Percentiles rank a stretch among this genome's conserved stretches.
phyloP scores from a whole-genome alignment of 352 stramenopile species.

The Globisporangium sylvaticum region DNA sequence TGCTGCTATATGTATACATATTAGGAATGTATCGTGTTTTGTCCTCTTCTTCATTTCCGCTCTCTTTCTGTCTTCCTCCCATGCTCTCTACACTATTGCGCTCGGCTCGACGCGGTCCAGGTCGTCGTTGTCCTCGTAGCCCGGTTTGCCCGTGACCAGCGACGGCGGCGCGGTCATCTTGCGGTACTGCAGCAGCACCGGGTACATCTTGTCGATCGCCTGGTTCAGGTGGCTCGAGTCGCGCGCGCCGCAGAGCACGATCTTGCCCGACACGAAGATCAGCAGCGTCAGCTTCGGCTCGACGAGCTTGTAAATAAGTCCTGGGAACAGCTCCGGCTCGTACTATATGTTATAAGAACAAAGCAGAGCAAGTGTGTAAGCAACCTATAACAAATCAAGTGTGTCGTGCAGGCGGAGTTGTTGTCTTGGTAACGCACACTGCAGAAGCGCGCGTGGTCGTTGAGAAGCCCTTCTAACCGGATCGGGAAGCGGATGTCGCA shows the following conservation, averaged over 20 bases:
- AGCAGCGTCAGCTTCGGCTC: slow-evolving; percentile 97
- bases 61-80: neutral
- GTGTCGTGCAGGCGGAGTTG: neutral
- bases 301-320: slow-evolving; percentile 98
- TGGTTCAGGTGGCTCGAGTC: slow-evolving; percentile 45
- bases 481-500: slow-evolving; percentile 98
- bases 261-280: slow-evolving; percentile 99
- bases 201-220: slow-evolving; percentile 53
- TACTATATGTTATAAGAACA: too few relatives aligned
- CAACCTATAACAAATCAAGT: neutral
- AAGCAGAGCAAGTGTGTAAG: neutral
- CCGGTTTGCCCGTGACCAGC: slow-evolving; percentile 62
- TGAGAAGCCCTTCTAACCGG: slow-evolving; percentile 96
- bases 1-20: neutral
- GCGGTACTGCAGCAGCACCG: slow-evolving; percentile 50
- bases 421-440: slow-evolving; percentile 55
- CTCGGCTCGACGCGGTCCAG: slow-evolving; percentile 60
- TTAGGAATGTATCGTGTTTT: neutral
- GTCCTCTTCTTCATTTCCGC: neutral
- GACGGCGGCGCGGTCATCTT: slow-evolving; percentile 76
- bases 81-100: slow-evolving; percentile 38
- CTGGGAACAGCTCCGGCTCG: slow-evolving; percentile 99
- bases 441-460: slow-evolving; percentile 93
- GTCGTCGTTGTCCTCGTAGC: slow-evolving; percentile 63
- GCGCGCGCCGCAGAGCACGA: slow-evolving; percentile 94